phyloP scores from a whole-genome alignment of 2,329 filamentous ascomycete species.

The Trichophyton rubrum region DNA sequence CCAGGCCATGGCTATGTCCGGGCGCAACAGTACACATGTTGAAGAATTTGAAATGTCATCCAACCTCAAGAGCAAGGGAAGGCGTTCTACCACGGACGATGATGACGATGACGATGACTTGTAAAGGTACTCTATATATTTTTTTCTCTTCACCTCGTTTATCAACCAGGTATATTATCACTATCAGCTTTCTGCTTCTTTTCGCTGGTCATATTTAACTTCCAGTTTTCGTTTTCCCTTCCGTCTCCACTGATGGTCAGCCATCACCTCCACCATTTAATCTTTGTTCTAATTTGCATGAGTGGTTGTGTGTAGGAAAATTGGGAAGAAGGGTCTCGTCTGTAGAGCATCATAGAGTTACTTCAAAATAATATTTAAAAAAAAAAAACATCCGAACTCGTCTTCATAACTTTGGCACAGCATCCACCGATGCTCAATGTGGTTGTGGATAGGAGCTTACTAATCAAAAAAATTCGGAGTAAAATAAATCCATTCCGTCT shows the following conservation, averaged over 20 bases:
- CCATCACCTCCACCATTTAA: conserved; percentile 2
- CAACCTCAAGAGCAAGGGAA: conserved; percentile 5
- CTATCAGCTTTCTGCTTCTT: neutral
- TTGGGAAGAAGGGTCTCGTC: neutral
- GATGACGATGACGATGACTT: conserved; percentile 10
- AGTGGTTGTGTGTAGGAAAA: conserved; percentile 1
- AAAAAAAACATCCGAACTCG: neutral
- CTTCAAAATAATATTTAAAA: neutral
- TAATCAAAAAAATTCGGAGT: too few relatives aligned
- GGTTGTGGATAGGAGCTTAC: too few relatives aligned
- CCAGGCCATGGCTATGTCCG: conserved; percentile 67
- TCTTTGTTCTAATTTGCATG: neutral
- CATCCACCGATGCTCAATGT: too few relatives aligned
- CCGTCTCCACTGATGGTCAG: neutral
- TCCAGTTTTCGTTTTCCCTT: neutral
- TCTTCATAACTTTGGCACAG: neutral
- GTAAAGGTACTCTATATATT: conserved; percentile 4
- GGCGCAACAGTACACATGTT: conserved; percentile 21
- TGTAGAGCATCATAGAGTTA: neutral
- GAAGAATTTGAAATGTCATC: conserved; percentile 49
- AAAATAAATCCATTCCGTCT: too few relatives aligned
- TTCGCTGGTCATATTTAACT: neutral
- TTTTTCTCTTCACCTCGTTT: neutral
- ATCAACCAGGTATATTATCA: neutral
- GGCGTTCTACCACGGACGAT: conserved; percentile 3